Evolutionary conservation across 306 rosid genomes (phyloP).

Genomic region (Ceratonia siliqua): DNA sequence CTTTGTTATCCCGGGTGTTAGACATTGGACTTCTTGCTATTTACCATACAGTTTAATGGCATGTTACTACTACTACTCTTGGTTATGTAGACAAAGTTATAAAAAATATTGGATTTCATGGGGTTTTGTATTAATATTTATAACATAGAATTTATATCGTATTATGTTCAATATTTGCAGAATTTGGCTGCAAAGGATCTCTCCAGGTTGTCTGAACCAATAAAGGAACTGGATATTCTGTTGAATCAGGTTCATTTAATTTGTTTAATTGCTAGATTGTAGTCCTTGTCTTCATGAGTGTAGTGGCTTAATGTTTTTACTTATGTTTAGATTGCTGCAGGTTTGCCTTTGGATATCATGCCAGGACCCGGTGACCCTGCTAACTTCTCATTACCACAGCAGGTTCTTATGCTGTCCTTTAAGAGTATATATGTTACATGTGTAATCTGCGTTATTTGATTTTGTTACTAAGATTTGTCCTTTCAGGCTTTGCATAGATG

Average conservation of each 20-base stretch:
- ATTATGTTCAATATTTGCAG: slow-evolving; percentile 48
- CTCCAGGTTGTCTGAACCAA: slow-evolving; percentile 71
- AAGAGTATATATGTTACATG: not conserved
- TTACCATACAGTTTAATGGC: not conserved
- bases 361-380: slow-evolving; percentile 93
- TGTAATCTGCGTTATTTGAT: slow-evolving; percentile 25
- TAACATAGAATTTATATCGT: slow-evolving; percentile 13
- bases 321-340: slow-evolving; percentile 68
- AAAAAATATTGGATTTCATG: not conserved
- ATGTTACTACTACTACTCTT: slow-evolving; percentile 6
- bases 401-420: slow-evolving; percentile 57
- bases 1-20: not conserved
- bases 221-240: slow-evolving; percentile 83
- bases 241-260: slow-evolving; percentile 76
- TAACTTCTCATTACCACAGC: slow-evolving; percentile 87
- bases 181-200: slow-evolving; percentile 76
- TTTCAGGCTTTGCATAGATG: slow-evolving; percentile 84
- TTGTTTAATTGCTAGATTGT: slow-evolving; percentile 24
- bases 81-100: not conserved
- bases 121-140: not conserved
- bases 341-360: slow-evolving; percentile 91
- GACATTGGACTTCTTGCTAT: not conserved
- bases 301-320: slow-evolving; percentile 37
- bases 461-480: slow-evolving; percentile 44
- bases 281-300: slow-evolving; percentile 14